Percentiles rank a stretch among this genome's conserved stretches.
phyloP scores from a whole-genome alignment of 2,329 filamentous ascomycete genomes.

The Venturiaceae sp. region DNA sequence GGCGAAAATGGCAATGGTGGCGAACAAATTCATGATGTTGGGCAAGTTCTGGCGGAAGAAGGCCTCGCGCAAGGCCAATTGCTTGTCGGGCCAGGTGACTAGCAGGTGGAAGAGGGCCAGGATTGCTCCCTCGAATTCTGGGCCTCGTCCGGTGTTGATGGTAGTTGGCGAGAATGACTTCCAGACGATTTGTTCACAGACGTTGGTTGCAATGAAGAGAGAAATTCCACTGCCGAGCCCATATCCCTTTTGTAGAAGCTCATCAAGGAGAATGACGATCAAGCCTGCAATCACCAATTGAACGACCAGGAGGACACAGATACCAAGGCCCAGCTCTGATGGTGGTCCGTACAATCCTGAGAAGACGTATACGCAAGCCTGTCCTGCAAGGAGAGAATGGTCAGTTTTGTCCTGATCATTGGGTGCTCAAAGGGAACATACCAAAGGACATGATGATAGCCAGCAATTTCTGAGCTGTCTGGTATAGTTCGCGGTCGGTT shows the following conservation, averaged over 20 bases:
- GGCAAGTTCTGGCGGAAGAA: slow-evolving; percentile 99
- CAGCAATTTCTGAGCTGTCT: slow-evolving; percentile 88
- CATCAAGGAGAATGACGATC: slow-evolving; percentile 97
- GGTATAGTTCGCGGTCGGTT: slow-evolving; percentile 98
- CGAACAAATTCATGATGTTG: slow-evolving; percentile 97
- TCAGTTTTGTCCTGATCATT: background rate
- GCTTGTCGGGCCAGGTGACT: slow-evolving; percentile 99
- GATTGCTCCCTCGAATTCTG: slow-evolving; percentile 97
- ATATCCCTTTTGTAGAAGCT: slow-evolving; percentile 98
- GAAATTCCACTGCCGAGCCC: slow-evolving; percentile 5
- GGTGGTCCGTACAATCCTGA: slow-evolving; percentile 96
- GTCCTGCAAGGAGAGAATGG: slow-evolving; percentile 65
- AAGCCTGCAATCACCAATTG: slow-evolving; percentile 96
- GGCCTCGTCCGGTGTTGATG: slow-evolving; percentile 97
- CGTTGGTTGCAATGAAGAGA: slow-evolving; percentile 74
- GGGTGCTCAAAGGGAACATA: background rate
- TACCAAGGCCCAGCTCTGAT: slow-evolving; percentile 91
- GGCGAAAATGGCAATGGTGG: slow-evolving; percentile 86
- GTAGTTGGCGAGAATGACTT: slow-evolving; percentile 99
- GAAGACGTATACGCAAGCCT: slow-evolving; percentile 96
- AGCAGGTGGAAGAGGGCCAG: slow-evolving; percentile 97
- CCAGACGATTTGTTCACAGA: slow-evolving; percentile 99
- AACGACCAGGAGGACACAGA: slow-evolving; percentile 95
- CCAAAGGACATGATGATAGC: slow-evolving; percentile 72
- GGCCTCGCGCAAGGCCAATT: slow-evolving; percentile 92